Evolutionary conservation across 495 filamentous ascomycete species (phyloP), one percentile per base, ranked within the genome.

Genomic region (Podospora australis): DNA sequence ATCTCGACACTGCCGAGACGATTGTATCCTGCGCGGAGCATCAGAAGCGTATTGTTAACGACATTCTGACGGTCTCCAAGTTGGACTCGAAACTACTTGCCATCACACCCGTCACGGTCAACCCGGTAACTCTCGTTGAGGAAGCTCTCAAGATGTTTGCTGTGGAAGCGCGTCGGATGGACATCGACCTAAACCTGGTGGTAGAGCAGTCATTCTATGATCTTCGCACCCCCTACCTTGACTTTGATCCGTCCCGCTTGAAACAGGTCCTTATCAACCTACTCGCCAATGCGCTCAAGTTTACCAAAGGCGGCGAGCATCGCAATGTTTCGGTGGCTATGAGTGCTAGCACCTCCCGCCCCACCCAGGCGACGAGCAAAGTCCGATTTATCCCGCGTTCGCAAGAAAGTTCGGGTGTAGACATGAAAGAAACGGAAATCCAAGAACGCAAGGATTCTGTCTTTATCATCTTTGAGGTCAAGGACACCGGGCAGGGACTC

Each of bases 21-120:
- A 90, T 94, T 52, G 71, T 78, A 10, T 72, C 82, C 5, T 91
- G 87, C 51, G 78, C 84, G 4, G 76, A 81, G 49, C 88, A 91
- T 58, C 86, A 90, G 59, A 87, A 85, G 60, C 72, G 84, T 8
- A 89, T 92, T 34, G 80, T 90, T 3, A 83, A 90, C 56, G 86
- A 90, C 56, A 81, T 91, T 10, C 68, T 91, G 36, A 86, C 82
- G 3, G 77, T 87, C 48, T 88, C 84, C 2, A 91, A 90, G 58
- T 72, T 91, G 14, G 86, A 91, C 53, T 83, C 82, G 2, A 80
- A 80, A 13, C 67, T 88, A 51, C 66, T 91, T 2, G 72, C 80
- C 11, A 76, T 91, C 19, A 78, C 82, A 6, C 86, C 84, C 13
- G 76, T 79, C 23, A 78, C 77, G 41, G 77, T 82, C 2, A 75